phyloP scores from a whole-genome alignment of 176 grass and related monocot genomes.

The Secale cereale region DNA sequence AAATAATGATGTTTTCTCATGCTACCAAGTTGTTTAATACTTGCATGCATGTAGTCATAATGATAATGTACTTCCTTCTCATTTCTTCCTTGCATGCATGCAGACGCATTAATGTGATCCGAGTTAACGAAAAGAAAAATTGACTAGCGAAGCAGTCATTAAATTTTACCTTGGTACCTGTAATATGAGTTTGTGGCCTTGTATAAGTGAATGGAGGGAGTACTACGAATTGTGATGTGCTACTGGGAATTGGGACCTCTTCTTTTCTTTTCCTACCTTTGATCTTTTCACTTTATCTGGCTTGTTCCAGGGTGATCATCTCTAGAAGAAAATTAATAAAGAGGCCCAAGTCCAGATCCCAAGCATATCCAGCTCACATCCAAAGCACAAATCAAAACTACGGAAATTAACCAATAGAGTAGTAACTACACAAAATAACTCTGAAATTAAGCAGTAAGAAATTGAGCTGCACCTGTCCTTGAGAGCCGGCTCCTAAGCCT shows the following conservation, averaged over 20 bases:
- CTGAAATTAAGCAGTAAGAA: background rate
- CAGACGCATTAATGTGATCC: no score
- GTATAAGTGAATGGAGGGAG: no score
- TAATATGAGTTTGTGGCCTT: no score
- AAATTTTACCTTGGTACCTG: no score
- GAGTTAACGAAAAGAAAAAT: no score
- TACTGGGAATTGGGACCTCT: background rate
- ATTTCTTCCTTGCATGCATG: no score
- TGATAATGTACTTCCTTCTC: no score
- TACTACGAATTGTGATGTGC: background rate
- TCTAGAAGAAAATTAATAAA: background rate
- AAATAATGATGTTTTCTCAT: no score
- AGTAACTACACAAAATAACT: background rate
- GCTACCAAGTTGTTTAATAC: no score
- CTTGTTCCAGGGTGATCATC: slow-evolving; percentile 1
- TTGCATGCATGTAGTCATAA: no score
- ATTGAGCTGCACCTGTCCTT: background rate
- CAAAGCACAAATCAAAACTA: background rate
- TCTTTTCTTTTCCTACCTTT: background rate
- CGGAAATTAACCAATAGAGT: background rate
- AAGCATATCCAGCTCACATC: slow-evolving; percentile 19
- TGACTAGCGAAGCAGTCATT: no score
- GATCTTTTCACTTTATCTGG: no score
- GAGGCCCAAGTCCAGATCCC: background rate
- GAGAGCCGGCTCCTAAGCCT: background rate